Conservation (phyloP, 2,329 filamentous ascomycete species). For the Fusarium vanettenii region DNA sequence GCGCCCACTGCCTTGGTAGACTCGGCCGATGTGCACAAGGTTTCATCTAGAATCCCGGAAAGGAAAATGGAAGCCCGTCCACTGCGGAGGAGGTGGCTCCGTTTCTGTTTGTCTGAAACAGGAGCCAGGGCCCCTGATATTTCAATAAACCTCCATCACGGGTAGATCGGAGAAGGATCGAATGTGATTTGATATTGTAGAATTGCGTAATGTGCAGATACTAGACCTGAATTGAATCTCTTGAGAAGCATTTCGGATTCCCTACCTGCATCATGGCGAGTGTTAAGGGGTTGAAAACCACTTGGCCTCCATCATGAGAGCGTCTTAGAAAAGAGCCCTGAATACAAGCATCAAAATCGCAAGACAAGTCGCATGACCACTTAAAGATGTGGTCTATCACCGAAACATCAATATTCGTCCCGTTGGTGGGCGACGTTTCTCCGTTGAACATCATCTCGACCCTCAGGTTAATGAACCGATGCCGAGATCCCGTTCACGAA, state of each 20-base stretch:
- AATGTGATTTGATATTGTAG: neutral
- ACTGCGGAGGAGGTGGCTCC: slow-evolving; percentile 15
- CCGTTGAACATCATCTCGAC: slow-evolving; percentile 11
- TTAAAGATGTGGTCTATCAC: slow-evolving; percentile 1
- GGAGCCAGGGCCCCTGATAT: slow-evolving; percentile 31
- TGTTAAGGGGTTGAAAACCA: neutral
- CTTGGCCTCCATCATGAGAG: neutral
- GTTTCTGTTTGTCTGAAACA: slow-evolving; percentile 30
- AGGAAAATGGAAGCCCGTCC: slow-evolving; percentile 18
- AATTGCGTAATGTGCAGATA: neutral
- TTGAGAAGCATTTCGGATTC: neutral
- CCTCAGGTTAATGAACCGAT: slow-evolving; percentile 18
- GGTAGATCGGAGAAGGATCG: neutral
- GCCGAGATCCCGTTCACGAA: slow-evolving; percentile 15
- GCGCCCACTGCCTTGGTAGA: slow-evolving; percentile 19
- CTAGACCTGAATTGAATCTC: neutral
- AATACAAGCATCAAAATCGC: neutral
- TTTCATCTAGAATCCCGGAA: slow-evolving; percentile 18
- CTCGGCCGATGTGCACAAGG: slow-evolving; percentile 23
- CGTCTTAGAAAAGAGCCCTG: neutral
- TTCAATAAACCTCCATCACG: slow-evolving; percentile 10
- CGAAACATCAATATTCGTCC: slow-evolving; percentile 24
- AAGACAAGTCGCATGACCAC: slow-evolving; percentile 6
- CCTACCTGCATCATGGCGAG: neutral
- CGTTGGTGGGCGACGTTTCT: slow-evolving; percentile 35